Evolutionary conservation across 2,329 filamentous ascomycete species (phyloP).

Genomic region (Fusarium guadeloupense): DNA sequence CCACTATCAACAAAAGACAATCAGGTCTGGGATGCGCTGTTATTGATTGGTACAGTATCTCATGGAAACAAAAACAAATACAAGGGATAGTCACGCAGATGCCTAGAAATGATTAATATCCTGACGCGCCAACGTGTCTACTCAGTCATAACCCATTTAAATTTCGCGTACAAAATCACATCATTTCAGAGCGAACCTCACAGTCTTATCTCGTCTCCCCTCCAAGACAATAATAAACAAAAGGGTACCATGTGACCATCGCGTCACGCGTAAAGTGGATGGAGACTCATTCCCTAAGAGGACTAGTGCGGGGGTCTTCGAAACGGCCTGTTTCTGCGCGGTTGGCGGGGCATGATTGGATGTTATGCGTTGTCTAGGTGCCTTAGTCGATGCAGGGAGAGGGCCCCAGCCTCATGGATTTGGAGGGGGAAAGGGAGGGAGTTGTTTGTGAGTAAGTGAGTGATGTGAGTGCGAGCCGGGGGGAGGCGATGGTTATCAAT

Average conservation of each 20-base stretch:
- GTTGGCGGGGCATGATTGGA: conserved; percentile 39
- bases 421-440: conserved; percentile 16
- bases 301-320: conserved; percentile 36
- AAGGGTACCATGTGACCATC: conserved; percentile 38
- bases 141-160: neutral
- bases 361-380: conserved; percentile 26
- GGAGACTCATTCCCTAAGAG: neutral
- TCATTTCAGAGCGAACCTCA: neutral
- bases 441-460: neutral
- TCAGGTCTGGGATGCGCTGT: conserved; percentile 21
- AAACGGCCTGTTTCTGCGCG: conserved; percentile 34
- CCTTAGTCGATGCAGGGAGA: neutral
- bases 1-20: conserved; percentile 16
- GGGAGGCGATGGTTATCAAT: neutral
- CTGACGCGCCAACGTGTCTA: conserved; percentile 3
- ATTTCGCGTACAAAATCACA: conserved; percentile 9
- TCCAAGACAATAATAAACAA: conserved; percentile 25
- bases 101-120: neutral
- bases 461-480: conserved; percentile 6
- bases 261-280: conserved; percentile 43
- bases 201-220: neutral
- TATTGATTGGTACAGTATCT: conserved; percentile 22
- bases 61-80: conserved; percentile 8
- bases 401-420: conserved; percentile 41
- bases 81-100: conserved; percentile 4